Base-by-base conservation (phyloP, 352 stramenopile genomes). In the Pseudoperonospora humuli region DNA sequence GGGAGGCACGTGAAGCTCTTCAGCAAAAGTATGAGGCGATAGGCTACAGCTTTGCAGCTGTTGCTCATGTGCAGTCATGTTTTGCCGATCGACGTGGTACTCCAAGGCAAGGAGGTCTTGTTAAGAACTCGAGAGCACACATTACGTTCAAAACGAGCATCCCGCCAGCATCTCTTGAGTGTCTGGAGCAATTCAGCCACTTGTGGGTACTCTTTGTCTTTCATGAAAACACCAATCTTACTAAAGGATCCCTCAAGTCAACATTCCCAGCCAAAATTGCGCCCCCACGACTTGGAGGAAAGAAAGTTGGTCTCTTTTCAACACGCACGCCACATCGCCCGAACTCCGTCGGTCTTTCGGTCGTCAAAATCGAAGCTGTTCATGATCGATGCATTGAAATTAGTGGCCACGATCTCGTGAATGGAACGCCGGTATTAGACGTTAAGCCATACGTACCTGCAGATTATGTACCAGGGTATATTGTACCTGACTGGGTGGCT, bases 401-500 rank as follows among this genome's bases (percentile, higher is more conserved):
- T 51, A 88, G 85, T 42, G 92, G 91, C 24, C 78, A 97, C 35
- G 93, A 98, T 56, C 75, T 98, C 6, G 80, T 97, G 34, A 82
- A 99, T 62, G 95, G 95, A 39, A 99, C 96, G 17, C 96, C 96
- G 0, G 84, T 99, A 23, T 67, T 99, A 14, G 96, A 99, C 59
- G 88, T 99, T 39, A 99, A 99, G 67, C 96, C 96, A 7, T 99
- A 98, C 61, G 95, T 99, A 31, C 76, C 78, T 9, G 79, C 80
- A 26, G 81, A 93, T 62, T 75, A 66, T 37, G 63, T 92, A 5
- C 43, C 50, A 3, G 64, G 64, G 39, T 63, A 86, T 40, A 39
- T 66, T 20, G 74, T 83, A 5, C 80, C 80, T 3, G 50, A 77
- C 18, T 92, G 80, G 80, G 76, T 92, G 32, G 70, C 57, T 35